Base-by-base conservation (phyloP, 2,329 filamentous ascomycete species). In the Triangularia verruculosa region DNA sequence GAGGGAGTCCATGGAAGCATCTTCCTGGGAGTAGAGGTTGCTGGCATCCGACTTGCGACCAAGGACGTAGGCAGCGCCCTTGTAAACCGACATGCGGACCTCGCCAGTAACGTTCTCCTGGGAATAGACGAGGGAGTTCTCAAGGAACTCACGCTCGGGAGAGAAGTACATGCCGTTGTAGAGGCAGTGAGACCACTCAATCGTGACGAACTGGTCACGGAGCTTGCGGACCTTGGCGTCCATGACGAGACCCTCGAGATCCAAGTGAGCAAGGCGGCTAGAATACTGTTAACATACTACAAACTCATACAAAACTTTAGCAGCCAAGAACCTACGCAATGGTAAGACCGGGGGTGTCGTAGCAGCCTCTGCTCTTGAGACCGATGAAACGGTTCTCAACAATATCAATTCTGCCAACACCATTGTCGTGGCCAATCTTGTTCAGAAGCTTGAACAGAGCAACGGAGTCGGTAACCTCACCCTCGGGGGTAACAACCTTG, bases 381-480 rank as follows among this genome's bases (percentile, higher is more conserved):
- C 90, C 91, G 73, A 91, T 76, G 66, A 78, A 79, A 61, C 91
- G 85, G 80, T 91, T 90, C 73, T 92, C 90, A 66, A 93, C 90
- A 73, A 94, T 94, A 76, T 94, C 91, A 69, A 94, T 89, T 72
- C 91, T 83, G 72, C 91, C 91, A 69, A 94, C 85, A 74, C 91
- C 91, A 79, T 92, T 81, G 68, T 81, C 83, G 75, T 86, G 84
- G 68, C 86, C 91, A 68, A 94, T 88, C 64, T 85, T 80, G 79
- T 93, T 93, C 70, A 86, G 82, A 62, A 85, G 82, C 66, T 86
- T 80, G 82, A 94, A 94, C 63, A 94, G 78, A 62, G 89, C 83
- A n/a, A 96, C 80, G 22, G 87, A 83, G 65, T 88, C 83, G 13
- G 89, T 91, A 59, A 94, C 86, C 17, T 90, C 84, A 63, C 89